Conservation (phyloP, 345 rosid species). For the Melaleuca alternifolia region DNA sequence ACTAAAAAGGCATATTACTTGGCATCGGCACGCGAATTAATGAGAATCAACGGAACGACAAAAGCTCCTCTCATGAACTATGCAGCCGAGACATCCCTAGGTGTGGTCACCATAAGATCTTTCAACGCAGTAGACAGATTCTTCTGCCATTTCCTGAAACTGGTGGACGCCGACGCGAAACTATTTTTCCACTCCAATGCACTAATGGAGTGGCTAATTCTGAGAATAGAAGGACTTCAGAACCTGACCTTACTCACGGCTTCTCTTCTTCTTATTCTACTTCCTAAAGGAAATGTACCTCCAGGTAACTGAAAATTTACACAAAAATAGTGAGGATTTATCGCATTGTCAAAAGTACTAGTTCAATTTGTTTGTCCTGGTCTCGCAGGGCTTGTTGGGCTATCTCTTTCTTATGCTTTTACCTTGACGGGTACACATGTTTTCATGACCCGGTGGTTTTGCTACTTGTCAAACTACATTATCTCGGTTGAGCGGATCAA, state of each 20-base stretch:
- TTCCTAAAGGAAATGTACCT: conserved; percentile 50
- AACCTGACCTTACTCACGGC: conserved; percentile 56
- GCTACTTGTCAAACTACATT: conserved; percentile 52
- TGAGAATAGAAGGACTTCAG: conserved; percentile 63
- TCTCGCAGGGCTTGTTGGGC: conserved; percentile 53
- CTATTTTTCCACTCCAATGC: conserved; percentile 73
- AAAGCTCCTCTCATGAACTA: conserved; percentile 92
- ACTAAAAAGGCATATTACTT: conserved; percentile 44
- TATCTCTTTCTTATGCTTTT: conserved; percentile 71
- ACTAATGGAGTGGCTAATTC: conserved; percentile 66
- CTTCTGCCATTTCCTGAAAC: conserved; percentile 40
- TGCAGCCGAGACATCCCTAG: conserved; percentile 86
- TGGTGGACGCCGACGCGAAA: conserved; percentile 57
- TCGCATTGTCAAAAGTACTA: background rate
- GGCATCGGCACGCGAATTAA: conserved; percentile 69
- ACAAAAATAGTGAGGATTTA: background rate
- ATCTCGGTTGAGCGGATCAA: conserved; percentile 67
- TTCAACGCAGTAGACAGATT: conserved; percentile 54
- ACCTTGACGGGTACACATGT: conserved; percentile 45
- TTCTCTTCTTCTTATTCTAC: conserved; percentile 56
- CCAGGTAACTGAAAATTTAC: conserved; percentile 22
- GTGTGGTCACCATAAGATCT: conserved; percentile 68
- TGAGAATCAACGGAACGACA: conserved; percentile 82
- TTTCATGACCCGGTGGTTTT: conserved; percentile 46
- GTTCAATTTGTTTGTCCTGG: background rate